These are phyloP conservation scores for Astragalus membranaceus DNA, from an alignment of 306 rosid species.

Conservation along the genomic window DNA sequence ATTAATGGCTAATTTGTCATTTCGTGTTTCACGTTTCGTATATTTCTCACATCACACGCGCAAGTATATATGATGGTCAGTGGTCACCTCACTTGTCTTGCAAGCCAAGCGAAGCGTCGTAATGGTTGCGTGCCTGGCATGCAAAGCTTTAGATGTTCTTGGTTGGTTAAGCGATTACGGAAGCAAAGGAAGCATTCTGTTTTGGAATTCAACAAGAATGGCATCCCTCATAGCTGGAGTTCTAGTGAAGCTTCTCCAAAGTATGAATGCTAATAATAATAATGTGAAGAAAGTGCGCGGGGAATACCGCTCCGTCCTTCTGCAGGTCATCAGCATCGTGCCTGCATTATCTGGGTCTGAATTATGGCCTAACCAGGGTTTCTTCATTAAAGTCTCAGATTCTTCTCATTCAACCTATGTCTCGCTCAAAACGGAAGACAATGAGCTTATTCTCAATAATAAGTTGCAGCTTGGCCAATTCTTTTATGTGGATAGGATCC, in stretches of 20 bases:
- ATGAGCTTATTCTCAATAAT: conserved; percentile 76
- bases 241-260: conserved; percentile 76
- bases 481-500: conserved; percentile 69
- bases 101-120: conserved; percentile 60
- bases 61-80: conserved; percentile 11
- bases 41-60: conserved; percentile 7
- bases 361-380: conserved; percentile 80
- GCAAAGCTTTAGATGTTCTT: conserved; percentile 41
- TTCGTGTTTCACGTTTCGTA: conserved; percentile 4
- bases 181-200: conserved; percentile 1
- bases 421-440: conserved; percentile 70
- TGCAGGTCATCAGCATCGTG: conserved; percentile 79
- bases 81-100: conserved; percentile 67
- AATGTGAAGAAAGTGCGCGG: conserved; percentile 46
- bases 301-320: conserved; percentile 76
- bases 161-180: conserved; percentile 20
- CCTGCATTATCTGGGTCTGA: conserved; percentile 87
- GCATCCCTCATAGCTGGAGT: conserved; percentile 87
- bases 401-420: conserved; percentile 88
- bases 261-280: conserved; percentile 43
- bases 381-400: conserved; percentile 85
- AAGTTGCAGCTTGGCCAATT: conserved; percentile 88
- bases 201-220: conserved; percentile 37
- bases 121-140: conserved; percentile 55
- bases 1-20: conserved; percentile 22